Conservation (phyloP, 768 basidiomycete species). For the Leccinum variicolor region DNA sequence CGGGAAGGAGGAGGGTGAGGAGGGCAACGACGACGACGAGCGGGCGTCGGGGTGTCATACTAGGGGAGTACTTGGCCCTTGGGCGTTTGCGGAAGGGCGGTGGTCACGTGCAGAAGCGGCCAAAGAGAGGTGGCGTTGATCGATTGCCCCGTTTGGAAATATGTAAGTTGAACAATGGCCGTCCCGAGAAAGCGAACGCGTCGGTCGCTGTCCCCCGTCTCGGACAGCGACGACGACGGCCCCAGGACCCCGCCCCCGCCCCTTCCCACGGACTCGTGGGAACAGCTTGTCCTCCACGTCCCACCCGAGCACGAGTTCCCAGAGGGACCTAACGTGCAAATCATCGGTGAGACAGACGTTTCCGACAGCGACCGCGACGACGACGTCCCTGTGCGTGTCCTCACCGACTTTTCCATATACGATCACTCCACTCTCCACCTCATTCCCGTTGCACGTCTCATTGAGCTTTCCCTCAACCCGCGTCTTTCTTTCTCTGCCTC, state of each 20-base stretch:
- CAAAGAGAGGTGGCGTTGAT: not conserved
- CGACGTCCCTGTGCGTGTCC: conserved; percentile 53
- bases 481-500: conserved; percentile 33
- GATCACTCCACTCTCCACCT: conserved; percentile 35
- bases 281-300: conserved; percentile 11
- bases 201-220: conserved; percentile 15
- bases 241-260: conserved; percentile 8
- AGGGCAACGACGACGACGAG: conserved; percentile 7
- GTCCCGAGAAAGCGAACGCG: conserved; percentile 24
- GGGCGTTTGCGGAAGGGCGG: not conserved
- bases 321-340: conserved; percentile 40
- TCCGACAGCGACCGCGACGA: conserved; percentile 27
- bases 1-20: conserved; percentile 4
- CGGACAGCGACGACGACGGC: conserved; percentile 18
- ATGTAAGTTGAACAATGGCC: conserved; percentile 15
- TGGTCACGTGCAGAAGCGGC: conserved; percentile 13
- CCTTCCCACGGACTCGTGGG: not conserved
- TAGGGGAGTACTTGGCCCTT: not conserved
- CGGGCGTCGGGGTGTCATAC: conserved; percentile 15
- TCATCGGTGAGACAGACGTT: conserved; percentile 41
- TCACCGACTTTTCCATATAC: conserved; percentile 56
- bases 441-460: conserved; percentile 40
- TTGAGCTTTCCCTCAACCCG: conserved; percentile 27
- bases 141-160: conserved; percentile 1
- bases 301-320: conserved; percentile 31